These are phyloP conservation scores for Zasmidium citrigriseum DNA, from an alignment of 2,329 filamentous ascomycete genomes.

Conservation along the genomic window DNA sequence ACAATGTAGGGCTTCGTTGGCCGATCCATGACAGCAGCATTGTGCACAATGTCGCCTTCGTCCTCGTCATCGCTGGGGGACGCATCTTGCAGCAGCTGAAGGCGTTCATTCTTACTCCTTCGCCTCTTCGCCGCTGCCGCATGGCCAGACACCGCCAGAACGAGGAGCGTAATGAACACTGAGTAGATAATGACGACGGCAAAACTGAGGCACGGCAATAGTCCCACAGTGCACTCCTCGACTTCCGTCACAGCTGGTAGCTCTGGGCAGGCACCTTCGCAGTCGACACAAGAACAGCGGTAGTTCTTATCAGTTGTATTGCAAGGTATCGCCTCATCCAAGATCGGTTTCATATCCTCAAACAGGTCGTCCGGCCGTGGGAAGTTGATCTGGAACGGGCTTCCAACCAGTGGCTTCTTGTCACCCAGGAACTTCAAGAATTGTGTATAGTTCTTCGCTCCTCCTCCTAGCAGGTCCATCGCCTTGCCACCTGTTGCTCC, in stretches of 20 bases:
- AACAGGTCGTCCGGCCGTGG: conserved; percentile 63
- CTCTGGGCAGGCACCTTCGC: conserved; percentile 78
- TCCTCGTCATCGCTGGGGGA: conserved; percentile 89
- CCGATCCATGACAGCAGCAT: conserved; percentile 73
- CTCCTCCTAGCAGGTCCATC: conserved; percentile 94
- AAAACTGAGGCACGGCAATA: conserved; percentile 91
- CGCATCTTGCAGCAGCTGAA: conserved; percentile 84
- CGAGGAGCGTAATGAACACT: conserved; percentile 67
- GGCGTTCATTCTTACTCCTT: conserved; percentile 73
- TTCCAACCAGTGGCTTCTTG: conserved; percentile 81
- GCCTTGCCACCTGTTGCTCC: conserved; percentile 90
- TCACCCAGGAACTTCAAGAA: conserved; percentile 91
- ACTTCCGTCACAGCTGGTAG: conserved; percentile 73
- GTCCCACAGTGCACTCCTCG: conserved; percentile 77
- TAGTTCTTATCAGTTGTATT: conserved; percentile 85
- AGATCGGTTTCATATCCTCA: conserved; percentile 68
- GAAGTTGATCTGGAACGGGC: conserved; percentile 98
- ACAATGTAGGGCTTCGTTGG: conserved; percentile 78
- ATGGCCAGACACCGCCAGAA: conserved; percentile 69
- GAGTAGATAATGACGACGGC: conserved; percentile 85
- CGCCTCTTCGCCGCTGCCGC: conserved; percentile 74
- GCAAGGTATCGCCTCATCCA: conserved; percentile 79
- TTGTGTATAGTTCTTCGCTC: conserved; percentile 83
- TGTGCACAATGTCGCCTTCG: conserved; percentile 80
- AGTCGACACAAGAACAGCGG: conserved; percentile 92